These are phyloP conservation scores for Teratosphaeria pseudoeucalypti DNA, from an alignment of 2,329 filamentous ascomycete species.

Conservation along the genomic window DNA sequence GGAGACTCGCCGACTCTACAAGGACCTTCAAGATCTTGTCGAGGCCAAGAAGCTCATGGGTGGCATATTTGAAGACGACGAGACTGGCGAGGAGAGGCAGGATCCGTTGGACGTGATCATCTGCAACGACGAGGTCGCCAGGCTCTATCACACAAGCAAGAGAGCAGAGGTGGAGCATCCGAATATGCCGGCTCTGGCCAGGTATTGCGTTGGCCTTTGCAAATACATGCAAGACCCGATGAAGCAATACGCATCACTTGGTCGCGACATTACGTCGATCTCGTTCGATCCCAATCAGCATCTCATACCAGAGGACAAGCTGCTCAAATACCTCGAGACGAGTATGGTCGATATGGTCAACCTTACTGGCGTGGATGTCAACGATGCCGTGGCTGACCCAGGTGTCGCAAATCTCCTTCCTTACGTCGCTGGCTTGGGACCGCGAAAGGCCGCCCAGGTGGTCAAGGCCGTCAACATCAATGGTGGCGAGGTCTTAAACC, in stretches of 20 bases:
- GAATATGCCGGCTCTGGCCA: slow-evolving; percentile 62
- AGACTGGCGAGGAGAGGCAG: slow-evolving; percentile 66
- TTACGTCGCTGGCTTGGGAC: slow-evolving; percentile 83
- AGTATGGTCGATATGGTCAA: slow-evolving; percentile 99
- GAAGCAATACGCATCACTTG: slow-evolving; percentile 90
- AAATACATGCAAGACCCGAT: slow-evolving; percentile 91
- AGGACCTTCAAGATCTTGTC: slow-evolving; percentile 69
- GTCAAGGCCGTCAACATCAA: slow-evolving; percentile 88
- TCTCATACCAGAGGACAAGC: slow-evolving; percentile 75
- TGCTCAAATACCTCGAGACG: slow-evolving; percentile 80
- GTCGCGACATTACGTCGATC: slow-evolving; percentile 76
- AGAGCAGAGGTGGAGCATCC: slow-evolving; percentile 73
- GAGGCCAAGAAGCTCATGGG: slow-evolving; percentile 67
- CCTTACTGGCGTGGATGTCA: slow-evolving; percentile 87
- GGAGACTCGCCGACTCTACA: slow-evolving; percentile 73
- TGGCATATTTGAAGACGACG: slow-evolving; percentile 78
- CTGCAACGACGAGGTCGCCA: slow-evolving; percentile 94
- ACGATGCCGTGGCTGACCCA: slow-evolving; percentile 72
- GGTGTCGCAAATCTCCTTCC: slow-evolving; percentile 82
- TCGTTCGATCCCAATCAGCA: slow-evolving; percentile 85
- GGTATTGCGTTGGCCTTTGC: slow-evolving; percentile 83
- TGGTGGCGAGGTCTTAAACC: slow-evolving; percentile 71
- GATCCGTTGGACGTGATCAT: slow-evolving; percentile 81
- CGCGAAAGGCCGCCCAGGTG: slow-evolving; percentile 75
- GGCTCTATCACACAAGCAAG: slow-evolving; percentile 84